A percentile compares a stretch with the other conserved stretches of the same genome.
These are phyloP conservation scores for Teratosphaeria zuluensis DNA, from an alignment of 2,329 filamentous ascomycete species.

Conservation along the genomic window DNA sequence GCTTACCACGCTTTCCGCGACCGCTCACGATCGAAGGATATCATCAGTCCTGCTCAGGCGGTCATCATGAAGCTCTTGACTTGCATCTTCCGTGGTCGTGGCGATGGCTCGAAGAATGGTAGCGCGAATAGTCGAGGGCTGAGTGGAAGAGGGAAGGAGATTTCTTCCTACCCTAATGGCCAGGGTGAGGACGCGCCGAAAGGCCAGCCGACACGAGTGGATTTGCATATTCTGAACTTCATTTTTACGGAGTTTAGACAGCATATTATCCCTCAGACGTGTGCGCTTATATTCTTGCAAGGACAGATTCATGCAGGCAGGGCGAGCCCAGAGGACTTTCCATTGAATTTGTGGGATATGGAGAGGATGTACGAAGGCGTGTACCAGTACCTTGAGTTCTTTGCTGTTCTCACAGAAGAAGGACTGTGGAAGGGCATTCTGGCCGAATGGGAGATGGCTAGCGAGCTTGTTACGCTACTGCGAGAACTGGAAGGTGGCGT, in stretches of 20 bases:
- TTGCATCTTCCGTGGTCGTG: constrained; percentile 67
- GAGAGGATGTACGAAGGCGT: constrained; percentile 92
- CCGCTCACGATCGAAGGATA: constrained; percentile 63
- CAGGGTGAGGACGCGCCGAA: not conserved
- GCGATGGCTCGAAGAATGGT: constrained; percentile 16
- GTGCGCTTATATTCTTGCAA: constrained; percentile 88
- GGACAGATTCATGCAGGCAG: constrained; percentile 73
- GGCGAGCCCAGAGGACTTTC: constrained; percentile 75
- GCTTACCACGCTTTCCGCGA: constrained; percentile 87
- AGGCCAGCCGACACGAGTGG: constrained; percentile 32
- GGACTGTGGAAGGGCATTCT: constrained; percentile 73
- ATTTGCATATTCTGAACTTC: constrained; percentile 67
- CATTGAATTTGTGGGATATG: constrained; percentile 94
- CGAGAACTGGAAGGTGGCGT: constrained; percentile 64
- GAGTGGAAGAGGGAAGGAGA: not conserved
- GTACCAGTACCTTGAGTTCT: constrained; percentile 88
- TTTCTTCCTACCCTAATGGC: not conserved
- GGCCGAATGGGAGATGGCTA: constrained; percentile 84
- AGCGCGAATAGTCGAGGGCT: not conserved
- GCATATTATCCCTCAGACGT: constrained; percentile 86
- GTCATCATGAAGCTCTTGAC: constrained; percentile 85
- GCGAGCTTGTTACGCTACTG: constrained; percentile 78
- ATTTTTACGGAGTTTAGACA: constrained; percentile 87
- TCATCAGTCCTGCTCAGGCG: constrained; percentile 89
- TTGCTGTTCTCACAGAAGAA: constrained; percentile 79